Percentiles rank a stretch among this genome's conserved stretches.
These are phyloP conservation scores for Fennellomyces sp. DNA, from an alignment of 371 early-diverging fungal genomes.

Conservation along the genomic window DNA sequence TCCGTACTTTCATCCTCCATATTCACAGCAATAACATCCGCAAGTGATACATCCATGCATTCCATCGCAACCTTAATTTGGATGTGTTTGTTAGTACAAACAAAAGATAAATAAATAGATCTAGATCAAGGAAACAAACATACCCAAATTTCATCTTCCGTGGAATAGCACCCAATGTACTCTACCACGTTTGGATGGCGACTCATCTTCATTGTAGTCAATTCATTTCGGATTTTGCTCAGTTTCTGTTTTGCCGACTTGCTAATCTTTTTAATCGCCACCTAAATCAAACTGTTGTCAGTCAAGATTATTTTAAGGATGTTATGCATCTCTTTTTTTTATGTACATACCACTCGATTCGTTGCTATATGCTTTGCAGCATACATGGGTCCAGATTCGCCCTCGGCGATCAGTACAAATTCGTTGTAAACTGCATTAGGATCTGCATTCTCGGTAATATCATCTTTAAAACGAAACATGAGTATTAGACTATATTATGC, in stretches of 20 bases:
- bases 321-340: not conserved
- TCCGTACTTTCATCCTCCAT: constrained; percentile 43
- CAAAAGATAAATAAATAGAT: not conserved
- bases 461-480: constrained; percentile 24
- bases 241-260: constrained; percentile 65
- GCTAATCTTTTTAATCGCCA: constrained; percentile 77
- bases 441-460: constrained; percentile 50
- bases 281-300: too few species aligned
- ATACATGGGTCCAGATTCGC: constrained; percentile 79
- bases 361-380: constrained; percentile 59
- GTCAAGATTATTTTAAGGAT: too few species aligned
- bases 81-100: not conserved
- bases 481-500: not conserved
- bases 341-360: constrained; percentile 32
- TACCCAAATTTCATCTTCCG: constrained; percentile 62
- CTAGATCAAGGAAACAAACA: not conserved
- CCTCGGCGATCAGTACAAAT: constrained; percentile 72
- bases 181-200: constrained; percentile 74
- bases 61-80: constrained; percentile 72
- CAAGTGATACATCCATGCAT: constrained; percentile 81
- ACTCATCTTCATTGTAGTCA: constrained; percentile 71
- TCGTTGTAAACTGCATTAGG: constrained; percentile 51
- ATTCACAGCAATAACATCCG: constrained; percentile 70
- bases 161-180: constrained; percentile 68
- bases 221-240: constrained; percentile 69